phyloP scores from a whole-genome alignment of 257 asterid species.

The Scutellaria baicalensis region DNA sequence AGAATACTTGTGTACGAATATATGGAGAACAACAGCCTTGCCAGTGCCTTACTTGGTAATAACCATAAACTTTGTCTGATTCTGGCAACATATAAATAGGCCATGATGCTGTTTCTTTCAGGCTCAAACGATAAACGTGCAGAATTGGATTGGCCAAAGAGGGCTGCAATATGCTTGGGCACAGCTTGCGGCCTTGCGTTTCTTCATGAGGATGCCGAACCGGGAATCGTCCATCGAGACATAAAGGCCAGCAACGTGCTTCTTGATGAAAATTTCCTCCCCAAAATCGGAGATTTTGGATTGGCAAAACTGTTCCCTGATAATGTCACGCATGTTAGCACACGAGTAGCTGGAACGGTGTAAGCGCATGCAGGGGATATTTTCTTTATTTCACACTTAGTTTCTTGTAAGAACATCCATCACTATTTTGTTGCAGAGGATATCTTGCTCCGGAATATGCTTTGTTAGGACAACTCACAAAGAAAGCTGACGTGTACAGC shows the following conservation, averaged over 20 bases:
- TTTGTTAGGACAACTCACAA: constrained; percentile 58
- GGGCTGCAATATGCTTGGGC: constrained; percentile 67
- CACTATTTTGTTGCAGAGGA: constrained; percentile 37
- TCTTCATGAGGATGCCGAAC: constrained; percentile 80
- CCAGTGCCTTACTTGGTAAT: constrained; percentile 64
- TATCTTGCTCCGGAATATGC: constrained; percentile 86
- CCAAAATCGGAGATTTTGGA: constrained; percentile 84
- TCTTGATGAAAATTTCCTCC: constrained; percentile 51
- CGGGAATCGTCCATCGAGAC: constrained; percentile 76
- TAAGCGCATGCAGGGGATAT: constrained; percentile 31
- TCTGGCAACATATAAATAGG: background rate
- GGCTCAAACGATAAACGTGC: constrained; percentile 37
- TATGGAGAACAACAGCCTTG: constrained; percentile 79
- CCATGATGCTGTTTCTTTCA: constrained; percentile 11
- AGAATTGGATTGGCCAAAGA: constrained; percentile 56
- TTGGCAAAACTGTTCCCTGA: constrained; percentile 88
- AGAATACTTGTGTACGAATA: constrained; percentile 71
- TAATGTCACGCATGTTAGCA: constrained; percentile 81
- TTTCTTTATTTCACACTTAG: background rate
- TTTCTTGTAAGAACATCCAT: background rate
- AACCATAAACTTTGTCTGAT: background rate
- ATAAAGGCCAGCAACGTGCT: constrained; percentile 89
- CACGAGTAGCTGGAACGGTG: constrained; percentile 93
- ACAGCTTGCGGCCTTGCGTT: constrained; percentile 77
- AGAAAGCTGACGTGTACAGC: constrained; percentile 78